Conservation (phyloP, 371 early-diverging fungal species). For the Blakeslea trispora region DNA sequence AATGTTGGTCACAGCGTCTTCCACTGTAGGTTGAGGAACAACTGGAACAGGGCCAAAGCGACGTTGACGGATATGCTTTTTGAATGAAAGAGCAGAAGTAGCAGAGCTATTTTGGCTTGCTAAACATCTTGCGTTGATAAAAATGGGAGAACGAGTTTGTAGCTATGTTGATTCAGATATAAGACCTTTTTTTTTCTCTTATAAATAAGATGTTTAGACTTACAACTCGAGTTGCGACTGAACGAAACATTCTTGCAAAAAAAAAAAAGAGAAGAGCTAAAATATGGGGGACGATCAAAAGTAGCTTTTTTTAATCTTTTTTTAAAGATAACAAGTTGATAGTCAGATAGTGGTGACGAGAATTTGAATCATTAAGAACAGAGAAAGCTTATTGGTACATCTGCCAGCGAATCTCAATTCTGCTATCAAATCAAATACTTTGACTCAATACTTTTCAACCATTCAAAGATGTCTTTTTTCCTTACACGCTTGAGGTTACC, state of each 20-base stretch:
- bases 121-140: conserved; percentile 10
- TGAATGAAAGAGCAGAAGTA: conserved; percentile 62
- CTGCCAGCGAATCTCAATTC: conserved; percentile 4
- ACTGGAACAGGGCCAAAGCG: conserved; percentile 53
- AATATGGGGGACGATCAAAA: too few species aligned
- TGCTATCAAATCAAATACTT: background rate
- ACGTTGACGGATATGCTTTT: conserved; percentile 56
- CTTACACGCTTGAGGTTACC: too few species aligned
- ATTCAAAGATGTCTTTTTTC: too few species aligned
- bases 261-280: conserved; percentile 4
- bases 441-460: background rate
- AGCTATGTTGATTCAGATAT: too few species aligned
- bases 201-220: conserved; percentile 4
- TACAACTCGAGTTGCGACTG: conserved; percentile 20
- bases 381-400: conserved; percentile 26
- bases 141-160: conserved; percentile 13
- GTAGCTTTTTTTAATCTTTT: background rate
- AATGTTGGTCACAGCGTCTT: conserved; percentile 90
- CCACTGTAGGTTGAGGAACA: conserved; percentile 57
- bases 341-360: conserved; percentile 15
- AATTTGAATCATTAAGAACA: conserved; percentile 27
- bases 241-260: conserved; percentile 14
- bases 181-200: too few species aligned
- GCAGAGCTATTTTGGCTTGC: conserved; percentile 32
- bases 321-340: background rate